phyloP scores from a whole-genome alignment of 192 early-diverging fungal genomes.

The Backusella liffmaniae region DNA sequence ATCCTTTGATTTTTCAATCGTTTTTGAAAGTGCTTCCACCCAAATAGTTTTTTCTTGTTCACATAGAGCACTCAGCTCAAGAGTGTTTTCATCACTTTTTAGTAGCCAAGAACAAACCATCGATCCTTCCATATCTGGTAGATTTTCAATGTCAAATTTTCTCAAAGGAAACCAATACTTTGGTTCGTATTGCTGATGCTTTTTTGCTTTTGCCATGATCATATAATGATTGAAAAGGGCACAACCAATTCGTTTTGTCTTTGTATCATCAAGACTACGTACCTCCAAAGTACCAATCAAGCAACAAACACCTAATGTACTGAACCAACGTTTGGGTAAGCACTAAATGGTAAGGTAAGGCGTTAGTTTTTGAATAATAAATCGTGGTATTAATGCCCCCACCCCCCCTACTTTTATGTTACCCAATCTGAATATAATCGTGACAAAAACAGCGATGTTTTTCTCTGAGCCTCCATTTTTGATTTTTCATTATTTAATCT shows the following conservation, averaged over 20 bases:
- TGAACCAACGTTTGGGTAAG: conserved; percentile 38
- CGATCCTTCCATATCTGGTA: conserved; percentile 26
- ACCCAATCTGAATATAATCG: conserved; percentile 38
- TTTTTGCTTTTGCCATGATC: conserved; percentile 57
- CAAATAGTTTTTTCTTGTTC: conserved; percentile 54
- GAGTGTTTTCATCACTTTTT: conserved; percentile 30
- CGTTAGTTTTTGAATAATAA: neutral
- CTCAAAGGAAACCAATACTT: conserved; percentile 68
- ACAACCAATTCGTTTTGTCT: conserved; percentile 55
- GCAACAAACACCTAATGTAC: conserved; percentile 39
- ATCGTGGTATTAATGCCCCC: neutral
- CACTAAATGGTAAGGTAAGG: conserved; percentile 1
- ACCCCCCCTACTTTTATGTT: conserved; percentile 6
- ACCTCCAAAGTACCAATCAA: conserved; percentile 50
- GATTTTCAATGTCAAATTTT: conserved; percentile 55
- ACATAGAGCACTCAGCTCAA: conserved; percentile 56
- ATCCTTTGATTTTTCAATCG: conserved; percentile 40
- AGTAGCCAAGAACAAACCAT: conserved; percentile 14
- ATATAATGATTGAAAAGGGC: conserved; percentile 62
- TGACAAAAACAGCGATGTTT: conserved; percentile 34
- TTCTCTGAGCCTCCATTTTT: conserved; percentile 23
- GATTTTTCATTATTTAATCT: conserved; percentile 39
- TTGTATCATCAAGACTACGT: conserved; percentile 35
- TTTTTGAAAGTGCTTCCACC: conserved; percentile 44
- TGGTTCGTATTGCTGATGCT: conserved; percentile 46